A percentile compares a stretch with the other conserved stretches of the same genome.
phyloP scores from a whole-genome alignment of 352 stramenopile species.

The Pythium sukuiense region DNA sequence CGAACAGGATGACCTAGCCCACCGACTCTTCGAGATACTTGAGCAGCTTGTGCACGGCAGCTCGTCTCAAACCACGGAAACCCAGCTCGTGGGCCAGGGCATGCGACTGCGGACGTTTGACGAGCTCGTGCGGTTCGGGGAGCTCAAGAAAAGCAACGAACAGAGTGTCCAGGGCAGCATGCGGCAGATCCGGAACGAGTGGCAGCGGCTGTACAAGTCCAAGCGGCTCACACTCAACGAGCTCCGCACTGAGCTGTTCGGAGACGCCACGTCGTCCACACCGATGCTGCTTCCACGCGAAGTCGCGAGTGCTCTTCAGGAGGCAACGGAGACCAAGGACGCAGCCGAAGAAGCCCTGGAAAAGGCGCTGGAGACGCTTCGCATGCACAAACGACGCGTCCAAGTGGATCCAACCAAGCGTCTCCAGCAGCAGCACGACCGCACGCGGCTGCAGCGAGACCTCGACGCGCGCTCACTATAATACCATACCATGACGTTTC shows the following conservation, averaged over 20 bases:
- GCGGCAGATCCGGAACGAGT: slow-evolving; percentile 19
- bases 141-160: slow-evolving; percentile 19
- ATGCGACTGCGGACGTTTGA: slow-evolving; percentile 30
- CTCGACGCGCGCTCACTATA: not conserved
- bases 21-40: slow-evolving; percentile 21
- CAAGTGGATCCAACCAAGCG: slow-evolving; percentile 25
- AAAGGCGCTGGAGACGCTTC: slow-evolving; percentile 22
- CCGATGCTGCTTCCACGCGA: slow-evolving; percentile 26
- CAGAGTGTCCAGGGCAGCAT: slow-evolving; percentile 12
- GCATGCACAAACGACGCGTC: slow-evolving; percentile 20
- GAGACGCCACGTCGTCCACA: slow-evolving; percentile 25
- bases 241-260: slow-evolving; percentile 29
- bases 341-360: slow-evolving; percentile 23
- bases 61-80: not conserved
- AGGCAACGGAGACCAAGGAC: slow-evolving; percentile 24
- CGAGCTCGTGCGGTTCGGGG: slow-evolving; percentile 27
- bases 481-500: not conserved
- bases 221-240: slow-evolving; percentile 24
- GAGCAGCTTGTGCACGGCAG: slow-evolving; percentile 11
- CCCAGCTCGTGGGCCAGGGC: not conserved
- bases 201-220: slow-evolving; percentile 19
- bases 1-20: slow-evolving; percentile 25
- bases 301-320: slow-evolving; percentile 7
- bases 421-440: slow-evolving; percentile 23
- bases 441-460: slow-evolving; percentile 9